Evolutionary conservation across 2,329 filamentous ascomycete genomes (phyloP).

Genomic region (Epichloe hybrida): DNA sequence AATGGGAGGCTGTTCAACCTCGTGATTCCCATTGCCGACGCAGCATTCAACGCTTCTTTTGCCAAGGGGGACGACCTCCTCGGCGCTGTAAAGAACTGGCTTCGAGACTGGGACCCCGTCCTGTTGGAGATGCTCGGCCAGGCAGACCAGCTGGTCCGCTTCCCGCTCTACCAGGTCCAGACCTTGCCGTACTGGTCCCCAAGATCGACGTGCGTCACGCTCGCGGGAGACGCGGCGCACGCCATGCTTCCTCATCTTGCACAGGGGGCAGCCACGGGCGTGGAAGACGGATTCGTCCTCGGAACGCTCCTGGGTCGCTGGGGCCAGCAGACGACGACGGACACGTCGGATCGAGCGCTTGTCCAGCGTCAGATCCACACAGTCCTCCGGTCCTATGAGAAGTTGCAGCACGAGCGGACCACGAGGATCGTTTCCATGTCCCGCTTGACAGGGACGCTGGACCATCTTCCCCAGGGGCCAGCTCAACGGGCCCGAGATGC

Average conservation of each 20-base stretch:
- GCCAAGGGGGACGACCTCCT: neutral
- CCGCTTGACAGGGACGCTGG: conserved; percentile 1
- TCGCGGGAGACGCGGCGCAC: conserved; percentile 10
- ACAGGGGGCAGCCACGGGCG: conserved; percentile 14
- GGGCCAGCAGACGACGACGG: neutral
- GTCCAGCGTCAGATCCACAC: neutral
- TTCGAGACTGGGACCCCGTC: conserved; percentile 5
- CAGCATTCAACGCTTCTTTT: conserved; percentile 1
- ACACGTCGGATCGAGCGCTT: neutral
- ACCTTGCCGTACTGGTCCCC: conserved; percentile 4
- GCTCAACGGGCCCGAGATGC: conserved; percentile 6
- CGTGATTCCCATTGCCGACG: conserved; percentile 3
- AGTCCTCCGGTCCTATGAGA: conserved; percentile 3
- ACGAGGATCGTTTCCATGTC: conserved; percentile 5
- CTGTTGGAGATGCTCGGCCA: conserved; percentile 3
- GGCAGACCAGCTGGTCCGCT: conserved; percentile 3
- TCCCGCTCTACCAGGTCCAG: conserved; percentile 5
- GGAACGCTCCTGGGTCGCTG: conserved; percentile 15
- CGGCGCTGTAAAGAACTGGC: neutral
- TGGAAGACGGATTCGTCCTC: conserved; percentile 13
- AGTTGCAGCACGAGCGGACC: conserved; percentile 4
- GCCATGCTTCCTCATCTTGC: conserved; percentile 13
- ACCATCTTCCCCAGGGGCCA: conserved; percentile 3
- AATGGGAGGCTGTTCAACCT: conserved; percentile 4
- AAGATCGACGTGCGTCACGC: conserved; percentile 4